These are phyloP conservation scores for Chytridiales sp. DNA, from an alignment of 371 early-diverging fungal genomes.

Conservation along the genomic window DNA sequence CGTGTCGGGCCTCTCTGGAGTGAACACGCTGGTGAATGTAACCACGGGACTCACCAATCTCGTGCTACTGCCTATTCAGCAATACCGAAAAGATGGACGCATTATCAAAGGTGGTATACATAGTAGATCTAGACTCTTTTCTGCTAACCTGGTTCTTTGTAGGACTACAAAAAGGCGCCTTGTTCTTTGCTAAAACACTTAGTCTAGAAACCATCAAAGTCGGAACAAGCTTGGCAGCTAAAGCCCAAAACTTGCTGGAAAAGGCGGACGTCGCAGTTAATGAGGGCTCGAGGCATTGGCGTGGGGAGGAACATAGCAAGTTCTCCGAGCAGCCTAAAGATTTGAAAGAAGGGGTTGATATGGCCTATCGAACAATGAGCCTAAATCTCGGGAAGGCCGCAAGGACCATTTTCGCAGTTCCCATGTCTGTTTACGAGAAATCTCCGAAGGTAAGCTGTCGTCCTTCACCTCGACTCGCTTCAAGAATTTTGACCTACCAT, in stretches of 20 bases:
- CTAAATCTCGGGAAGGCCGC: conserved; percentile 78
- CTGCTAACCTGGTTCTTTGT: conserved; percentile 5
- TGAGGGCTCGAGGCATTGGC: background rate
- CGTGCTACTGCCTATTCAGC: conserved; percentile 87
- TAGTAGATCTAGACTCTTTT: conserved; percentile 5
- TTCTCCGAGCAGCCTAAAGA: conserved; percentile 82
- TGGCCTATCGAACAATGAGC: conserved; percentile 75
- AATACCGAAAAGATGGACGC: conserved; percentile 89
- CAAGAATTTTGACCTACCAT: conserved; percentile 10
- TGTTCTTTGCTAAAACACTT: conserved; percentile 85
- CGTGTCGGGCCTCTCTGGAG: conserved; percentile 87
- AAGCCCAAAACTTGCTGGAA: conserved; percentile 86
- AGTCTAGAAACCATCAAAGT: conserved; percentile 88
- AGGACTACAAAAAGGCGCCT: conserved; percentile 80
- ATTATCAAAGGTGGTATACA: conserved; percentile 68
- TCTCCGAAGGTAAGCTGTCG: conserved; percentile 49
- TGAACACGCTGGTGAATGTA: conserved; percentile 85
- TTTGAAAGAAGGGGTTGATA: conserved; percentile 80
- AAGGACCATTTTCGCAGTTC: conserved; percentile 86
- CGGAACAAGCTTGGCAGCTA: conserved; percentile 84
- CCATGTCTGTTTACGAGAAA: conserved; percentile 73
- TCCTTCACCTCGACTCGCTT: background rate
- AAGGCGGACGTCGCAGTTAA: conserved; percentile 65
- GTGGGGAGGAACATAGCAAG: conserved; percentile 56
- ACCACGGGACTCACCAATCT: conserved; percentile 92